Conservation (phyloP, 306 rosid species). For the Sicyos edulis region DNA sequence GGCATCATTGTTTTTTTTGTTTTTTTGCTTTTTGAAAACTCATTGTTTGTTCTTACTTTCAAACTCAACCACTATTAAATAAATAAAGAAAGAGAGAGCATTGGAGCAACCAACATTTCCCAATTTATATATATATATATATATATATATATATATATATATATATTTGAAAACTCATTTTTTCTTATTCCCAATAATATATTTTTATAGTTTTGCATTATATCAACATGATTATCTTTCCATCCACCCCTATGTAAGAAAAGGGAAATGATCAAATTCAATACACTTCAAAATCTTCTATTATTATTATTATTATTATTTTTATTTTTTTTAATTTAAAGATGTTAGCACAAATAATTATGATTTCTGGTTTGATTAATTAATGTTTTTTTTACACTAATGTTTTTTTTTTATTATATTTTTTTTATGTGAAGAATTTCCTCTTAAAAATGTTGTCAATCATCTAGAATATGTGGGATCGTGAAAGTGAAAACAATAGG, state of each 20-base stretch:
- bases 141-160: no score
- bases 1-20: not conserved
- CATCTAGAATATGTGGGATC: not conserved
- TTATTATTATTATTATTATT: no score
- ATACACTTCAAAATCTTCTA: not conserved
- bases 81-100: not conserved
- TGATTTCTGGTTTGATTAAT: not conserved
- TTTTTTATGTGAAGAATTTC: not conserved
- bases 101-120: constrained; percentile 8
- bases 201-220: not conserved
- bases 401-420: not conserved
- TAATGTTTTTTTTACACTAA: not conserved
- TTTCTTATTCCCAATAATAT: not conserved
- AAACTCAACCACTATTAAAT: no score
- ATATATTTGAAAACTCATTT: no score
- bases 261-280: not conserved
- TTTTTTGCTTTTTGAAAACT: no score
- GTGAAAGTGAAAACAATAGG: not conserved
- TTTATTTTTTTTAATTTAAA: not conserved
- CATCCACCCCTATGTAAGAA: constrained; percentile 6
- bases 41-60: not conserved
- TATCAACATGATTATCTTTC: constrained; percentile 10
- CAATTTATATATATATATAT: no score
- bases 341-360: constrained; percentile 3
- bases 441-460: not conserved